A percentile compares a stretch with the other conserved stretches of the same genome.
Evolutionary conservation across 495 filamentous ascomycete genomes (phyloP).

Genomic region (Xylaria intraflava): DNA sequence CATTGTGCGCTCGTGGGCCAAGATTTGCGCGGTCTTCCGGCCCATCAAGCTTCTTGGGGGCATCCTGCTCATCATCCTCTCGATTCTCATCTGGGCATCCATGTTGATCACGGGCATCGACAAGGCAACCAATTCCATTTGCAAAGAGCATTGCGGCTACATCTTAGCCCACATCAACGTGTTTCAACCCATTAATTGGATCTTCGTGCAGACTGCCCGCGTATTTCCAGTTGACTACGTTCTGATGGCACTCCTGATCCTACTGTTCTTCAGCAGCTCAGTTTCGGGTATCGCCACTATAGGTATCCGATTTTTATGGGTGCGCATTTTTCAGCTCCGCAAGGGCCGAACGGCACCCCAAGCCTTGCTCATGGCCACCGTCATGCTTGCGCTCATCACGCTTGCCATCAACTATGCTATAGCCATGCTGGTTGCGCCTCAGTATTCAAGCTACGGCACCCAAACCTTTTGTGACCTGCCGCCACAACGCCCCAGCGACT

Average conservation of each 20-base stretch:
- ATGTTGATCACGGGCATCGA: slow-evolving; percentile 96
- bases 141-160: slow-evolving; percentile 86
- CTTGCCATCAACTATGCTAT: slow-evolving; percentile 87
- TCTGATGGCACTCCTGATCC: slow-evolving; percentile 71
- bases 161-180: slow-evolving; percentile 85
- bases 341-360: slow-evolving; percentile 86
- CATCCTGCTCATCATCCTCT: slow-evolving; percentile 62
- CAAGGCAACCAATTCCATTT: slow-evolving; percentile 90
- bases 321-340: slow-evolving; percentile 82
- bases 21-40: slow-evolving; percentile 65
- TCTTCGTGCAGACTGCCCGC: slow-evolving; percentile 73
- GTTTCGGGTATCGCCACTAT: slow-evolving; percentile 78
- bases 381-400: slow-evolving; percentile 81
- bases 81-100: slow-evolving; percentile 71
- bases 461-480: slow-evolving; percentile 83
- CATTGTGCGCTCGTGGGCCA: slow-evolving; percentile 66
- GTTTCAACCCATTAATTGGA: slow-evolving; percentile 91
- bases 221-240: slow-evolving; percentile 91
- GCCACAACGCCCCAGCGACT: slow-evolving; percentile 46
- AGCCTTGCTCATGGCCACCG: slow-evolving; percentile 83
- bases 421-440: slow-evolving; percentile 84
- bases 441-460: slow-evolving; percentile 89
- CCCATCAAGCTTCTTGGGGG: slow-evolving; percentile 85
- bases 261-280: slow-evolving; percentile 80
- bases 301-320: slow-evolving; percentile 93